A percentile compares a stretch with the other conserved stretches of the same genome.
Conservation (phyloP, 2,329 filamentous ascomycete genomes). For the Sphaceloma murrayae region DNA sequence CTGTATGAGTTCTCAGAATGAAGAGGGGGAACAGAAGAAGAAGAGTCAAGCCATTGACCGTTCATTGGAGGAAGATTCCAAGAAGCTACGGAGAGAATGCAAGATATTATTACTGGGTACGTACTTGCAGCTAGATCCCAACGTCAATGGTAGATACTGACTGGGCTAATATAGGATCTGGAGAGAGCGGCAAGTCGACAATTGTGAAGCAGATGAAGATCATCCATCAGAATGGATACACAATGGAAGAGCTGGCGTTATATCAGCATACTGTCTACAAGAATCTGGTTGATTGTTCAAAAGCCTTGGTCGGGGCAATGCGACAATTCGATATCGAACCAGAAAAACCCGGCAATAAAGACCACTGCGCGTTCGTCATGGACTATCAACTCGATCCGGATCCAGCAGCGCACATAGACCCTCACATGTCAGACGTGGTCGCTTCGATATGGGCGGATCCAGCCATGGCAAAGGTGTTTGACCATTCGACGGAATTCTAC, state of each 20-base stretch:
- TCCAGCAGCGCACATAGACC: conserved; percentile 73
- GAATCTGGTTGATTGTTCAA: conserved; percentile 93
- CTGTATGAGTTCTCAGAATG: conserved; percentile 83
- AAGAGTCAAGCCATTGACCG: conserved; percentile 92
- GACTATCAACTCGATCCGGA: conserved; percentile 87
- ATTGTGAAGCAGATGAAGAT: conserved; percentile 99
- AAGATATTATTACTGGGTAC: conserved; percentile 92
- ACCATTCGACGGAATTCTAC: conserved; percentile 96
- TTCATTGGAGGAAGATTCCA: conserved; percentile 87
- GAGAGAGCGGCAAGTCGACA: conserved; percentile 97
- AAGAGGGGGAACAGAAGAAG: conserved; percentile 89
- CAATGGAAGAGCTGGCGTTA: conserved; percentile 81
- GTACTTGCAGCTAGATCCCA: conserved; percentile 24
- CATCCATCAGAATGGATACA: conserved; percentile 96
- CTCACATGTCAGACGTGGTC: conserved; percentile 71
- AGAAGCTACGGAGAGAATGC: conserved; percentile 89
- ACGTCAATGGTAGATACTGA: not conserved
- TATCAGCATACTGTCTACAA: conserved; percentile 97
- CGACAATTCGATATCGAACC: conserved; percentile 82
- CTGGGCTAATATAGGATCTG: conserved; percentile 58
- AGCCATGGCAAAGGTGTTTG: conserved; percentile 70
- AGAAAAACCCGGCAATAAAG: conserved; percentile 58
- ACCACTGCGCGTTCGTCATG: conserved; percentile 68
- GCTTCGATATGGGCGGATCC: conserved; percentile 85
- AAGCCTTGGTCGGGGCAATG: conserved; percentile 84